A percentile compares a stretch with the other conserved stretches of the same genome.
These are phyloP conservation scores for Talaromyces thailandensis DNA, from an alignment of 495 filamentous ascomycete genomes.

Conservation along the genomic window DNA sequence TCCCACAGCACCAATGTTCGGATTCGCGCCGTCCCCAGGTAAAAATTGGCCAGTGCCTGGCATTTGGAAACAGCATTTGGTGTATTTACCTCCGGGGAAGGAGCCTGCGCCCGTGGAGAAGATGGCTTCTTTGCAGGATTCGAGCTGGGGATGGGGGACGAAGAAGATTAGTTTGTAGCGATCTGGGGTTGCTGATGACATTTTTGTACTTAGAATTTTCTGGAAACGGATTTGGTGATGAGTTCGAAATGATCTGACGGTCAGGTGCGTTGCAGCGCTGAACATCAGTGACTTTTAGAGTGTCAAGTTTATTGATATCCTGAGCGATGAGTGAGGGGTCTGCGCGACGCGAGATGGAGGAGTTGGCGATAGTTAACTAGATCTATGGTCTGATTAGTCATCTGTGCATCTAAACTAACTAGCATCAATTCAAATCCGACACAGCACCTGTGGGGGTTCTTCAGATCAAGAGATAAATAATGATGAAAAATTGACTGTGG, in stretches of 20 bases:
- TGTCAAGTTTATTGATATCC: not conserved
- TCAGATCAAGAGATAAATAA: not conserved
- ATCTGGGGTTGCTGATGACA: slow-evolving; percentile 11
- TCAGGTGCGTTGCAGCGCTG: not conserved
- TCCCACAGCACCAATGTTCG: slow-evolving; percentile 30
- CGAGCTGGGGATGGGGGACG: slow-evolving; percentile 29
- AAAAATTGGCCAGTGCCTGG: slow-evolving; percentile 32
- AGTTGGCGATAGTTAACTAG: not conserved
- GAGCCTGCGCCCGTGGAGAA: slow-evolving; percentile 36
- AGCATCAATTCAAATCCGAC: not conserved
- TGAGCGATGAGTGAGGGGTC: not conserved
- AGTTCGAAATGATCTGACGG: not conserved
- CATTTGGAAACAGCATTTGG: slow-evolving; percentile 31
- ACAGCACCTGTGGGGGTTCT: not conserved
- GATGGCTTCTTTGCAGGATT: slow-evolving; percentile 36
- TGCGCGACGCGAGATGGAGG: not conserved
- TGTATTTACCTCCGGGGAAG: slow-evolving; percentile 35
- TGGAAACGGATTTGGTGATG: not conserved
- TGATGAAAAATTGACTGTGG: not conserved
- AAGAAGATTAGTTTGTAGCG: slow-evolving; percentile 44
- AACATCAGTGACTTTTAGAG: not conserved
- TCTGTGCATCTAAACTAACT: not conserved
- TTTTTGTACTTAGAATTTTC: not conserved
- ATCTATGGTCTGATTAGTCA: not conserved
- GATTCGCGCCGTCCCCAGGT: slow-evolving; percentile 27